Percentiles rank a stretch among this genome's conserved stretches.
Evolutionary conservation across 768 basidiomycete genomes (phyloP).

Genomic region (Mycena sanguinolenta): DNA sequence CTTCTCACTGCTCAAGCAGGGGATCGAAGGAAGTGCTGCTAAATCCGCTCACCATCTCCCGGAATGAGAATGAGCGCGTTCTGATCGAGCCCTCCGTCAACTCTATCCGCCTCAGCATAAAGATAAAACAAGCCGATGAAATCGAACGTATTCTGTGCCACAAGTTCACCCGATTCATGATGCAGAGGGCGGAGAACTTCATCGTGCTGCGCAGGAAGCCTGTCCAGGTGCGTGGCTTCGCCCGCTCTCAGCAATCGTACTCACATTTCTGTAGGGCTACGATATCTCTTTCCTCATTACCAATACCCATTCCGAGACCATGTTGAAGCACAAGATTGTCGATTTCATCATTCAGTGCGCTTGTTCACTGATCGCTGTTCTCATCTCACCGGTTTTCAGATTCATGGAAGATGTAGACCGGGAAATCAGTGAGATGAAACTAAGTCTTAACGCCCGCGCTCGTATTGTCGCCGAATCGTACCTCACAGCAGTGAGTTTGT

Average conservation of each 20-base stretch:
- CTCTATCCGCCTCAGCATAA: conserved; percentile 96
- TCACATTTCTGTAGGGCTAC: conserved; percentile 78
- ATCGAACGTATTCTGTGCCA: conserved; percentile 97
- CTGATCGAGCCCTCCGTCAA: conserved; percentile 98
- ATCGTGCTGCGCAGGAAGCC: conserved; percentile 96
- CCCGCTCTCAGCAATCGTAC: neutral
- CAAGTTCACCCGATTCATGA: conserved; percentile 99
- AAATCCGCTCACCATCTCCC: conserved; percentile 93
- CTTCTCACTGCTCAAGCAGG: conserved; percentile 54
- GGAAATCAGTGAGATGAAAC: conserved; percentile 99
- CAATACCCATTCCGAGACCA: conserved; percentile 95
- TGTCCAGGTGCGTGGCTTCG: conserved; percentile 71
- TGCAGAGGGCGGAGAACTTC: conserved; percentile 98
- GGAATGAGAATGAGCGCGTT: conserved; percentile 97
- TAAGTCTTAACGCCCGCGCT: conserved; percentile 94
- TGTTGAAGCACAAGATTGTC: conserved; percentile 99
- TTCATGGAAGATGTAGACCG: conserved; percentile 99
- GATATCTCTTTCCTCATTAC: conserved; percentile 99
- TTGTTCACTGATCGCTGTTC: conserved; percentile 9
- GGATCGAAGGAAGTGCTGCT: conserved; percentile 95
- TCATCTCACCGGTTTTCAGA: conserved; percentile 53
- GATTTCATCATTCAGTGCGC: conserved; percentile 98
- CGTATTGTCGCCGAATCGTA: conserved; percentile 98
- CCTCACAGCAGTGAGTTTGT: conserved; percentile 80
- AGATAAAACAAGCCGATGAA: conserved; percentile 99